A percentile compares a stretch with the other conserved stretches of the same genome.
These are phyloP conservation scores for Fraxinus paxiana DNA, from an alignment of 305 asterid species.

Conservation along the genomic window DNA sequence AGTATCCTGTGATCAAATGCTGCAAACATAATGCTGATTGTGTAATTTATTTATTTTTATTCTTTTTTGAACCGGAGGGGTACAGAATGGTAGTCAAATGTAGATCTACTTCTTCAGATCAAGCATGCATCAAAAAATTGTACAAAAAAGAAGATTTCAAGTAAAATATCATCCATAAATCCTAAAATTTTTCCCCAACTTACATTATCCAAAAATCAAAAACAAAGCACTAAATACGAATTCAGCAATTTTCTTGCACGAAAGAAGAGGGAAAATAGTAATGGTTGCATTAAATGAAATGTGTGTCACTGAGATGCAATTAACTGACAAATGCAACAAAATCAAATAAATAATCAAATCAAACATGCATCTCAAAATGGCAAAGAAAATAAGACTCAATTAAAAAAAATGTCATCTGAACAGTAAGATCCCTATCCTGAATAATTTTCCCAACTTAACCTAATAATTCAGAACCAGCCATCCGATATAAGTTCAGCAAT, in stretches of 20 bases:
- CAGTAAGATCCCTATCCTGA: background rate
- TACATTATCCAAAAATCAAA: background rate
- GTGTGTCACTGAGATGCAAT: background rate
- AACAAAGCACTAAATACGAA: conserved; percentile 1
- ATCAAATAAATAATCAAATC: background rate
- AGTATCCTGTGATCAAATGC: background rate
- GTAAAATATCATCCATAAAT: background rate
- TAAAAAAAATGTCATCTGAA: background rate
- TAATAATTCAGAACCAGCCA: background rate
- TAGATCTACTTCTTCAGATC: background rate
- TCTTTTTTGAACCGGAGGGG: background rate
- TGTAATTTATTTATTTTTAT: background rate
- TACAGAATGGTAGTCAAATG: background rate
- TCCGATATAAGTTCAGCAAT: background rate
- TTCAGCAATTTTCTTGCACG: conserved; percentile 9
- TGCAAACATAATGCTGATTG: background rate
- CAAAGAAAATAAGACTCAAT: background rate
- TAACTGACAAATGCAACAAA: conserved; percentile 7
- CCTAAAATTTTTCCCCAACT: conserved; percentile 14
- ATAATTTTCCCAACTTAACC: background rate
- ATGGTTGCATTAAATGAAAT: background rate
- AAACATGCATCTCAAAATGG: background rate
- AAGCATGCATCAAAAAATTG: background rate
- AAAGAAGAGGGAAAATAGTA: background rate
- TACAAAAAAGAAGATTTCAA: conserved; percentile 1